Evolutionary conservation across 140 eudicot genomes (phyloP), one percentile per base, ranked within the genome.

Genomic region (Bidens hawaiensis): DNA sequence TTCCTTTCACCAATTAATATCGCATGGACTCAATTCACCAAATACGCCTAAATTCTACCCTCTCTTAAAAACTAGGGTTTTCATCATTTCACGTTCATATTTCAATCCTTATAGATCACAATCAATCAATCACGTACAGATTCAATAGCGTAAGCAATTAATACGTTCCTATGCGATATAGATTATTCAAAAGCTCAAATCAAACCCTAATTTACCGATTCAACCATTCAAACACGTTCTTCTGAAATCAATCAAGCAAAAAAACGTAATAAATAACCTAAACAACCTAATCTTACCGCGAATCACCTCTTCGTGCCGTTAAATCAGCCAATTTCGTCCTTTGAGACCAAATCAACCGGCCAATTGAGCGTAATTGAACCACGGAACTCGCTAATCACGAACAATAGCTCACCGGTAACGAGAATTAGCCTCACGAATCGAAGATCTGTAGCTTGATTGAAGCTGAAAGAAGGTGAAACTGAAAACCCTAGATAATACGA

Each of bases 241-340:
- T 72, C 15, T 13, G 17, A 33, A 40, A 49, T 5, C 38, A 5
- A 31, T 31, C 25, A 61, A 13, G 19, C 5, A 51, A 62, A 51
- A 50, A n/a, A 24, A 15, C 8, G 43, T 30, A 30, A 4, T 30
- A 30, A 4, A 30, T 30, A 30, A 30, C 34, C 34, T 30, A 19
- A 61, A 62, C 25, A 71, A 64, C 70, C 57, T 62, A 71, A 52
- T 52, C 76, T 71, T 71, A 71, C 76, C 71, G 59, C 49, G 16
- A 6, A 62, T 11, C 28, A 38, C 43, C 54, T 40, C 63, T 52
- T 52, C 5, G 12, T 13, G 22, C 16, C 12, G 45, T 11, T 21
- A 55, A 54, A 47, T 11, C 4, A 18, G 43, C 55, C 55, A 54
- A 67, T 38, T 26, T 7, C 55, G n/a, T 6, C 52, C 16, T n/a